phyloP scores from a whole-genome alignment of 2,329 filamentous ascomycete species.

The Sporothrix pallida region DNA sequence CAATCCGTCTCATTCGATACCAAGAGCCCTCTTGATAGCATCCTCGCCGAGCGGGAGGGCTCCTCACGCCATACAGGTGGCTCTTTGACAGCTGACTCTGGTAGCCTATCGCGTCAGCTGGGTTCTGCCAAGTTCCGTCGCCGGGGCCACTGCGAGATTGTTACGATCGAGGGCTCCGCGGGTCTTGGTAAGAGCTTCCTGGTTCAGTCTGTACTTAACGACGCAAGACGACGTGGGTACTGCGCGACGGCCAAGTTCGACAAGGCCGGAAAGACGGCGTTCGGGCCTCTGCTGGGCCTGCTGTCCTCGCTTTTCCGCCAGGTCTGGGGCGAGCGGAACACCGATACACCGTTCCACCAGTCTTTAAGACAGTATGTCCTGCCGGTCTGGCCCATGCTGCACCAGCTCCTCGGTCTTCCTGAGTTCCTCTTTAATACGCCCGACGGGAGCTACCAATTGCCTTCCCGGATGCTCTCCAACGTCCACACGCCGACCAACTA shows the following conservation, averaged over 20 bases:
- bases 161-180: constrained; percentile 65
- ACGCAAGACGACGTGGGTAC: constrained; percentile 66
- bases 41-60: constrained; percentile 50
- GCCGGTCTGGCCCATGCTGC: constrained; percentile 68
- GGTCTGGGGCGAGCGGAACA: constrained; percentile 70
- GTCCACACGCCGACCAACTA: constrained; percentile 40
- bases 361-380: constrained; percentile 66
- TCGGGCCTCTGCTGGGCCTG: constrained; percentile 68
- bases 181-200: constrained; percentile 70
- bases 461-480: constrained; percentile 49
- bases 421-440: constrained; percentile 66
- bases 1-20: constrained; percentile 58
- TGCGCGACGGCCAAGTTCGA: constrained; percentile 72
- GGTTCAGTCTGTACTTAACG: constrained; percentile 66
- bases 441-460: constrained; percentile 36
- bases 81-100: constrained; percentile 50
- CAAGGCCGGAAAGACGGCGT: constrained; percentile 63
- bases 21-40: constrained; percentile 54
- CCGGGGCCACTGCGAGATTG: constrained; percentile 67
- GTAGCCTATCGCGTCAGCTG: constrained; percentile 60
- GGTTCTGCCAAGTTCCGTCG: constrained; percentile 64
- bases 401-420: constrained; percentile 65
- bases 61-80: constrained; percentile 48
- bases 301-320: constrained; percentile 70
- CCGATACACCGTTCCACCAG: constrained; percentile 67